Conservation (phyloP, 129 eudicot species). For the Cynara cardunculus region DNA sequence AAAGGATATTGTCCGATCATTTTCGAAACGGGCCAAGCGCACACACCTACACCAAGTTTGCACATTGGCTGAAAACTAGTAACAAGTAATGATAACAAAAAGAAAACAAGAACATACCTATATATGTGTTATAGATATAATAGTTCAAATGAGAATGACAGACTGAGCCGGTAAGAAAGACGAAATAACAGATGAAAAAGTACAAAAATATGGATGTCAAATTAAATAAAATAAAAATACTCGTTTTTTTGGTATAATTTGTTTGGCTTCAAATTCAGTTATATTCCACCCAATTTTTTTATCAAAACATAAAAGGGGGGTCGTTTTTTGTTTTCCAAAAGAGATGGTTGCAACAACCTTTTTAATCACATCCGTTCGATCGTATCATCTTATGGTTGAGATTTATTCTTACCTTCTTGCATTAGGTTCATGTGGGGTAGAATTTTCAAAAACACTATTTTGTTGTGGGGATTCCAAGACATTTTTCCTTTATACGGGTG, state of each 20-base stretch:
- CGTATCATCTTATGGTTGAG: too few relatives aligned
- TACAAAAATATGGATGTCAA: not conserved
- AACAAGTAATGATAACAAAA: not conserved
- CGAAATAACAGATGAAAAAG: not conserved
- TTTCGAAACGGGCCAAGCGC: conserved; percentile 88
- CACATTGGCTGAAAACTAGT: not conserved
- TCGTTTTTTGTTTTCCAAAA: too few relatives aligned
- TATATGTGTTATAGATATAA: not conserved
- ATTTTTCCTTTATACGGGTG: not conserved
- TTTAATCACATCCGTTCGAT: too few relatives aligned
- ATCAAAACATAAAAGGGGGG: not conserved
- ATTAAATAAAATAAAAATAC: not conserved
- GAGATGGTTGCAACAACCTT: too few relatives aligned
- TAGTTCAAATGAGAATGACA: not conserved
- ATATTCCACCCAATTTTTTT: not conserved
- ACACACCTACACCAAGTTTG: conserved; percentile 57
- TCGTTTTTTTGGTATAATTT: not conserved
- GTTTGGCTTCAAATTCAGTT: not conserved
- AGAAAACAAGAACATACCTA: not conserved
- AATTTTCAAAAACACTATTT: conserved; percentile 1
- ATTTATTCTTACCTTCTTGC: not conserved
- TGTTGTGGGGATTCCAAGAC: not conserved
- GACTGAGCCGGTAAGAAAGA: not conserved
- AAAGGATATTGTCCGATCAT: conserved; percentile 85
- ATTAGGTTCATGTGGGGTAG: not conserved